Evolutionary conservation across 2,329 filamentous ascomycete genomes (phyloP), one percentile per base, ranked within the genome.

Genomic region (Aureobasidium sp.): DNA sequence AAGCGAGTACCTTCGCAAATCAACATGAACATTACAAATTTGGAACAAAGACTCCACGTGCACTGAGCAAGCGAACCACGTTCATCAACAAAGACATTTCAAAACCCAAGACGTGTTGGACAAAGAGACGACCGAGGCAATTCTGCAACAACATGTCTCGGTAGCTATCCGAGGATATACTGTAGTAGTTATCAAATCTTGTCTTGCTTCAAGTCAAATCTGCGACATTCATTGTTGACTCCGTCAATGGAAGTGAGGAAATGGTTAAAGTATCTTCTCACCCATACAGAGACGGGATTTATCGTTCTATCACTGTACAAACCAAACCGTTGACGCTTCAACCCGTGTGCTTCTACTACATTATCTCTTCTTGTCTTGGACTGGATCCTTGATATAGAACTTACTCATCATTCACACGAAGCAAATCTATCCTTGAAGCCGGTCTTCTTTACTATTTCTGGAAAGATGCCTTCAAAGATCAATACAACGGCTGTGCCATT

Each of bases 401-500:
- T 4, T 31, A n/a, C 36, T 25, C n/a, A 18, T 38, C 40, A 38
- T n/a, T n/a, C 33, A 40, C 10, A 42, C 36, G 25, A 50, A 61
- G 50, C 58, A 61, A 47, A 10, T 31, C 36, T 38, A 53, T 36
- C 15, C 9, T 27, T 20, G 58, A 51, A 61, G 58, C 58, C 43
- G 58, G 58, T 18, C 58, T 61, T 61, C 58, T 61, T 36, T 42
- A 48, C 42, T 47, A 20, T 8, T 23, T 25, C n/a, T 8, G 31
- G n/a, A 67, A 43, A 68, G 59, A 76, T 76, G 73, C 74, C 73
- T 55, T 69, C 69, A 45, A 70, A 70, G 55, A 68, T 76, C 31
- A 74, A 70, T 10, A 79, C 82, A 59, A 72, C 74, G 23, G 73
- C 80, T 8, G 69, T 76, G 1, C 80, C 81, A 10, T 83, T 79